Evolutionary conservation across 1,139 yeast genomes (phyloP).

Genomic region (Yamadazyma triangularis): DNA sequence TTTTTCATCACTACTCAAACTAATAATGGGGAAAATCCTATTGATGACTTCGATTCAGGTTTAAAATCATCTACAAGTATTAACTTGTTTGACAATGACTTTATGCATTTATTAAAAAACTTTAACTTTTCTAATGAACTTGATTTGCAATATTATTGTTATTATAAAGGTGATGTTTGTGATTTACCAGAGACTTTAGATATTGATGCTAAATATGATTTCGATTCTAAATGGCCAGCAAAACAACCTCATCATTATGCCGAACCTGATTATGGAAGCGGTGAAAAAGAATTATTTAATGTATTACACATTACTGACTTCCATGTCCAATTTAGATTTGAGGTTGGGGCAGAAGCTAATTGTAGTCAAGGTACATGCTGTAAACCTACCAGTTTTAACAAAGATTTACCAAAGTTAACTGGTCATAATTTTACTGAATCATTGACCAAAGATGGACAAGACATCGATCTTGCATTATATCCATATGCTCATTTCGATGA

Average conservation of each 20-base stretch:
- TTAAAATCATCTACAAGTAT: conserved; percentile 21
- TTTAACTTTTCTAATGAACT: conserved; percentile 35
- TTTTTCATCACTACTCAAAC: conserved; percentile 37
- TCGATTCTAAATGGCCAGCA: conserved; percentile 29
- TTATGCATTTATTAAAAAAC: conserved; percentile 30
- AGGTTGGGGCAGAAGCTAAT: conserved; percentile 56
- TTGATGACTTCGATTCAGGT: conserved; percentile 20
- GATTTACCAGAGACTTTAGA: conserved; percentile 26
- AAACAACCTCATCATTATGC: conserved; percentile 20
- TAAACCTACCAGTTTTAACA: conserved; percentile 32
- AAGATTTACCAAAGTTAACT: conserved; percentile 19
- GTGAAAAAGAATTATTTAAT: conserved; percentile 34
- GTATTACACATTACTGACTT: conserved; percentile 67
- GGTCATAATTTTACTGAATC: conserved; percentile 31
- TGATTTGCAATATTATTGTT: conserved; percentile 33
- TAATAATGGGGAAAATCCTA: conserved; percentile 13
- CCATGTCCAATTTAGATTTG: conserved; percentile 56
- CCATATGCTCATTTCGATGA: conserved; percentile 36
- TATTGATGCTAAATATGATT: conserved; percentile 20
- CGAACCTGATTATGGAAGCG: conserved; percentile 20
- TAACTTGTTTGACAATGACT: conserved; percentile 38
- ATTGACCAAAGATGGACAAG: conserved; percentile 15
- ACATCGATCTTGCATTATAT: conserved; percentile 19
- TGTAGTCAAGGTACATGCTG: conserved; percentile 54
- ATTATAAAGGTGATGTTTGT: conserved; percentile 24